Evolutionary conservation across 2,329 filamentous ascomycete genomes (phyloP).

Genomic region (Fusarium anthophilum): DNA sequence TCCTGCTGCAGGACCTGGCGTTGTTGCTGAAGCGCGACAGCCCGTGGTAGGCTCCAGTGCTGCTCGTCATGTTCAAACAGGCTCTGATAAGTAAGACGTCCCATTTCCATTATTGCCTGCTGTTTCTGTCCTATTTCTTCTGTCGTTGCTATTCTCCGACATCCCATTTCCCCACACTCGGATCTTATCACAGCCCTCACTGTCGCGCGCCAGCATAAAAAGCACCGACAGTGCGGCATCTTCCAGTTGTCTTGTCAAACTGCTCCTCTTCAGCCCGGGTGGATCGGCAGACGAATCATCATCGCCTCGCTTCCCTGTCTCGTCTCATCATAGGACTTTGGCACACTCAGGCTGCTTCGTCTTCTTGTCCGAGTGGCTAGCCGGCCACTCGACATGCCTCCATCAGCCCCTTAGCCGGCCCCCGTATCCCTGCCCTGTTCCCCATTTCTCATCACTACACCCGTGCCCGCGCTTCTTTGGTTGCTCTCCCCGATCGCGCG

Average conservation of each 20-base stretch:
- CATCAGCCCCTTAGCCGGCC: constrained; percentile 24
- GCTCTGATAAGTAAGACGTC: constrained; percentile 64
- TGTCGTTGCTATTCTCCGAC: neutral
- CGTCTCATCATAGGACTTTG: constrained; percentile 30
- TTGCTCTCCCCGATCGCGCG: constrained; percentile 27
- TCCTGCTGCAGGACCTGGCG: constrained; percentile 61
- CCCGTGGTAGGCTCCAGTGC: constrained; percentile 53
- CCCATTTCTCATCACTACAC: constrained; percentile 33
- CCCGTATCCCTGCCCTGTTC: constrained; percentile 23
- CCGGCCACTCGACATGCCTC: constrained; percentile 20
- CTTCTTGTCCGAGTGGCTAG: constrained; percentile 33
- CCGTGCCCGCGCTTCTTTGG: constrained; percentile 25
- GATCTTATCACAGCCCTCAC: constrained; percentile 1
- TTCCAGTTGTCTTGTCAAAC: neutral
- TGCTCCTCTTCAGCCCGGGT: constrained; percentile 10
- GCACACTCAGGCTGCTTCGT: constrained; percentile 26
- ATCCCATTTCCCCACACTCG: neutral
- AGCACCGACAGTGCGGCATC: neutral
- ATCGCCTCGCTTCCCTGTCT: constrained; percentile 26
- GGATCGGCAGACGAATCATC: constrained; percentile 32
- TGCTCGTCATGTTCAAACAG: constrained; percentile 58
- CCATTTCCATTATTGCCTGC: constrained; percentile 8
- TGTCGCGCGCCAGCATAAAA: constrained; percentile 1
- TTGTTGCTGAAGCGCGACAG: constrained; percentile 56
- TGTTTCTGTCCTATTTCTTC: neutral